phyloP scores from a whole-genome alignment of 495 filamentous ascomycete genomes.

The Neurospora africana region DNA sequence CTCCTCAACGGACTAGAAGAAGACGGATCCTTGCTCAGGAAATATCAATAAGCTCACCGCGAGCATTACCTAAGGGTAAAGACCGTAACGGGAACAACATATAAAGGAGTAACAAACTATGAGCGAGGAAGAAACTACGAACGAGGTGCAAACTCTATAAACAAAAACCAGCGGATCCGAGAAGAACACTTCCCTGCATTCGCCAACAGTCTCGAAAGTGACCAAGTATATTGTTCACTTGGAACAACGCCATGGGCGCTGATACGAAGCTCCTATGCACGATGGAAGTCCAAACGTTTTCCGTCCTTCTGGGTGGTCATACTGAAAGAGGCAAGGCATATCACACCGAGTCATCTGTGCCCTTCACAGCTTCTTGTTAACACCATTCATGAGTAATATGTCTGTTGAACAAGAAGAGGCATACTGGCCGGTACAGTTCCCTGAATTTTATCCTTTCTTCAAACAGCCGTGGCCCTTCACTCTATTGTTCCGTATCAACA shows the following conservation, averaged over 20 bases:
- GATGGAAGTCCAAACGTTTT: background rate
- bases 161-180: background rate
- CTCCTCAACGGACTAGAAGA: too few species aligned
- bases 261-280: background rate
- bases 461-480: background rate
- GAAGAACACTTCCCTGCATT: background rate
- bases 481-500: background rate
- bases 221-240: background rate
- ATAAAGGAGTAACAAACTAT: too few species aligned
- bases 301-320: background rate
- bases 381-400: background rate
- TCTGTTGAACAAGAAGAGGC: background rate
- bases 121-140: too few species aligned
- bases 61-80: too few species aligned
- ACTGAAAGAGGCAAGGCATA: background rate
- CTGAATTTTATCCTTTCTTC: background rate
- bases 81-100: too few species aligned
- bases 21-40: too few species aligned
- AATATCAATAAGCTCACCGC: too few species aligned
- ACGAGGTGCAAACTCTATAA: too few species aligned
- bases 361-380: background rate
- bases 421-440: background rate
- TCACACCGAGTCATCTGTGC: background rate
- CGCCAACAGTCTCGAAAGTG: background rate
- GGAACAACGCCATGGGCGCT: background rate